phyloP scores from a whole-genome alignment of 169 alveolate genomes.

The Amoebophrya sp. region DNA sequence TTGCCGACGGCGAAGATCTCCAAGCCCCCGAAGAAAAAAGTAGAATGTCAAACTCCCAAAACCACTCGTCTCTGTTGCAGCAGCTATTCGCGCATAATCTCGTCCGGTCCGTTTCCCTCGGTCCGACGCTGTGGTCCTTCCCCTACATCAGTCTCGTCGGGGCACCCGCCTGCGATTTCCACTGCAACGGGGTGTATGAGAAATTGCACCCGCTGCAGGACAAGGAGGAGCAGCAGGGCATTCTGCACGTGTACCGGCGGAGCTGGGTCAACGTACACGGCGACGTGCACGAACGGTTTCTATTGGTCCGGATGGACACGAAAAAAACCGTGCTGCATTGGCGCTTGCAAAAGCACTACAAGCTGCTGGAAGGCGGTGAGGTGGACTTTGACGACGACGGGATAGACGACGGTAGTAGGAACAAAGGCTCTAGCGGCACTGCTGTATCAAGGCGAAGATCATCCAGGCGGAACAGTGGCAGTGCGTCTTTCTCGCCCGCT shows the following conservation, averaged over 20 bases:
- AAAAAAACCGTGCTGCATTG: neutral
- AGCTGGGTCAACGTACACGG: neutral
- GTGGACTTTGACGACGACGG: too few species aligned
- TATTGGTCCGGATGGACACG: neutral
- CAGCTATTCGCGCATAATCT: neutral
- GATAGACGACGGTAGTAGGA: too few species aligned
- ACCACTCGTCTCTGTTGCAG: neutral
- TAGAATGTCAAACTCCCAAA: too few species aligned
- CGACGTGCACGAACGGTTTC: neutral
- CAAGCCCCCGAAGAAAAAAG: neutral
- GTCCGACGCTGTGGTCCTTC: neutral
- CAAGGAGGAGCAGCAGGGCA: neutral
- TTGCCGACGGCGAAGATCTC: neutral
- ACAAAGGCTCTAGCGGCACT: too few species aligned
- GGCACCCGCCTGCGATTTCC: neutral
- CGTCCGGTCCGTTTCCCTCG: neutral
- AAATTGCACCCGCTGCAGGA: neutral
- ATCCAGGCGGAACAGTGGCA: too few species aligned
- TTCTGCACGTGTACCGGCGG: neutral
- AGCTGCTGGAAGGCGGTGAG: too few species aligned
- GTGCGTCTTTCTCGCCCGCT: too few species aligned
- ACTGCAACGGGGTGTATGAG: conserved; percentile 2
- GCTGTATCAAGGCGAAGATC: too few species aligned
- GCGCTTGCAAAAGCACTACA: neutral
- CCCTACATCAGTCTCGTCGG: neutral